These are phyloP conservation scores for Beauveria varroae DNA, from an alignment of 2,329 filamentous ascomycete genomes.

Conservation along the genomic window DNA sequence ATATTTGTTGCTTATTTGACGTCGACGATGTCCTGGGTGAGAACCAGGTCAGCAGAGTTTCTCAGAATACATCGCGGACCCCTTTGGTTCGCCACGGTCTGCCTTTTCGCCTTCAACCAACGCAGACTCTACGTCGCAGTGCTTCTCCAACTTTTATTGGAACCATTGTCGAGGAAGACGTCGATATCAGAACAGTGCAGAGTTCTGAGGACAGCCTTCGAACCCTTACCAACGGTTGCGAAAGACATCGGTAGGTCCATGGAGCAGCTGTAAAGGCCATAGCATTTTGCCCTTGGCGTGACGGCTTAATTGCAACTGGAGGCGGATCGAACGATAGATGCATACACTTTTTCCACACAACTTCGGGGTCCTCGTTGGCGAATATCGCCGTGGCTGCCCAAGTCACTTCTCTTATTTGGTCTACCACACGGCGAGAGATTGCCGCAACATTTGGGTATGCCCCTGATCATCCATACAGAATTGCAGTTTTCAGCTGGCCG, in stretches of 20 bases:
- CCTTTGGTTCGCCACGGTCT: constrained; percentile 8
- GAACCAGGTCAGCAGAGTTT: neutral
- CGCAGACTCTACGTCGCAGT: neutral
- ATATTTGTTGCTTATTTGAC: constrained; percentile 76
- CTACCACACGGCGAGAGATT: constrained; percentile 75
- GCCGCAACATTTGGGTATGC: constrained; percentile 91
- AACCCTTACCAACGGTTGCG: constrained; percentile 44
- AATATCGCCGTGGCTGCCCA: constrained; percentile 90
- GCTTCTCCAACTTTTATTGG: constrained; percentile 3
- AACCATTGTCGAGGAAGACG: constrained; percentile 1
- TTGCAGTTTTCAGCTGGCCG: constrained; percentile 93
- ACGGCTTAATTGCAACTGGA: constrained; percentile 78
- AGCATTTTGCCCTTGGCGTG: constrained; percentile 92
- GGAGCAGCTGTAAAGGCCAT: constrained; percentile 92
- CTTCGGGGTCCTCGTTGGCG: constrained; percentile 74
- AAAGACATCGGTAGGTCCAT: constrained; percentile 69
- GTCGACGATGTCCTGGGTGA: constrained; percentile 46
- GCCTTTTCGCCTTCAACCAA: neutral
- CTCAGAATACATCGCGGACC: neutral
- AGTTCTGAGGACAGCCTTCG: constrained; percentile 31
- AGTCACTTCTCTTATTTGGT: constrained; percentile 90
- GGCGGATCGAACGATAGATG: constrained; percentile 91
- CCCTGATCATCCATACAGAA: constrained; percentile 79
- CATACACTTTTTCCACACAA: constrained; percentile 91
- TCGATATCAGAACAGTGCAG: constrained; percentile 22